phyloP scores from a whole-genome alignment of 1,284 basidiomycete genomes.

The Boletus semigastroideus region DNA sequence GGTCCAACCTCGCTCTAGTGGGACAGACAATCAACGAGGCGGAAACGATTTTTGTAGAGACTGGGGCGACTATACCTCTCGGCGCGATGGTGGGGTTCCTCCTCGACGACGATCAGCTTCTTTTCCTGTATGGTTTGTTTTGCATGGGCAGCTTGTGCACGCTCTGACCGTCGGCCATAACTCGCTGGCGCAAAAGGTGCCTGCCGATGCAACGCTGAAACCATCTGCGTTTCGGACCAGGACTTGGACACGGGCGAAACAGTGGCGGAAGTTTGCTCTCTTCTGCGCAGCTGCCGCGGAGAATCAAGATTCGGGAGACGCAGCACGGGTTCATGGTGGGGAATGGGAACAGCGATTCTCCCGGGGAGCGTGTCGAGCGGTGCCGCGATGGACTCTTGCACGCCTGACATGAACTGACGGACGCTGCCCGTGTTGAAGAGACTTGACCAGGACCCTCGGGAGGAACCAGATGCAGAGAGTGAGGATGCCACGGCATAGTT shows the following conservation, averaged over 20 bases:
- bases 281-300: conserved; percentile 24
- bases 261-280: conserved; percentile 27
- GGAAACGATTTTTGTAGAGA: background rate
- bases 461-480: conserved; percentile 49
- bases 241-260: conserved; percentile 47
- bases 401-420: conserved; percentile 61
- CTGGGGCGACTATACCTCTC: conserved; percentile 5
- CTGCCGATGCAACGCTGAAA: conserved; percentile 27
- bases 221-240: conserved; percentile 48
- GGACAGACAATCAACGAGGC: background rate
- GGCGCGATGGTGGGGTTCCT: conserved; percentile 19
- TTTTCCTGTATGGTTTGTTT: conserved; percentile 35
- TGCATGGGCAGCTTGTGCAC: conserved; percentile 36
- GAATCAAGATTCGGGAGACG: conserved; percentile 25
- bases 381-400: conserved; percentile 48
- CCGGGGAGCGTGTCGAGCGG: conserved; percentile 33
- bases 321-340: conserved; percentile 24
- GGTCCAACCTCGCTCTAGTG: conserved; percentile 11
- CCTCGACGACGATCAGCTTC: conserved; percentile 36
- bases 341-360: conserved; percentile 32
- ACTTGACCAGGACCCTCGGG: conserved; percentile 74
- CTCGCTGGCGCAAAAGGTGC: conserved; percentile 44
- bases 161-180: conserved; percentile 38
- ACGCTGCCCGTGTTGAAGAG: conserved; percentile 63
- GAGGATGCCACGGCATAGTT: conserved; percentile 36